Percentiles rank a stretch among this genome's conserved stretches.
These are phyloP conservation scores for Cunninghamia lanceolata DNA, from an alignment of 75 land plant species.

Conservation along the genomic window DNA sequence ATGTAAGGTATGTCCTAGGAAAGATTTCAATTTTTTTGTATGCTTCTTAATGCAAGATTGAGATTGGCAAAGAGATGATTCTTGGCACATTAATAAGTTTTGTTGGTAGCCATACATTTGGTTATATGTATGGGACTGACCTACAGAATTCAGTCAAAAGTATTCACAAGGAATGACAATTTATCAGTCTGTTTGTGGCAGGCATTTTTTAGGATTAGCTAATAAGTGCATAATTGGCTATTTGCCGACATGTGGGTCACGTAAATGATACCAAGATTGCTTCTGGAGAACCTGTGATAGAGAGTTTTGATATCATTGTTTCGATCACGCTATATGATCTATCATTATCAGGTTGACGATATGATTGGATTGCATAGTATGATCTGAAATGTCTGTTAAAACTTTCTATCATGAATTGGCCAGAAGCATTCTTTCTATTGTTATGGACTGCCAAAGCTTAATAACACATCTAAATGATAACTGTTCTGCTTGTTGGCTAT, in stretches of 20 bases:
- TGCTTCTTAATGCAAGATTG: neutral
- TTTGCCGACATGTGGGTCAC: neutral
- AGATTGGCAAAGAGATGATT: neutral
- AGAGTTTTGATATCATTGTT: neutral
- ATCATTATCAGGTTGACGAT: neutral
- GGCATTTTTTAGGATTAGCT: neutral
- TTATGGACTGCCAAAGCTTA: neutral
- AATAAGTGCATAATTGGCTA: neutral
- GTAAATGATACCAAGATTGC: neutral
- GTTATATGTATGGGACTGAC: neutral
- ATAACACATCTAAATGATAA: neutral
- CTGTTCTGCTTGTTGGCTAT: neutral
- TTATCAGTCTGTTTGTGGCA: neutral
- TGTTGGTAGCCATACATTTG: neutral
- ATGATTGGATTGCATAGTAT: neutral
- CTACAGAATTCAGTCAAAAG: neutral
- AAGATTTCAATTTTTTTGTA: neutral
- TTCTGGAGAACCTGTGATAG: neutral
- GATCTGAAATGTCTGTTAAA: neutral
- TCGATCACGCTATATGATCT: neutral
- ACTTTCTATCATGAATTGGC: neutral
- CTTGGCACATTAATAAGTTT: neutral
- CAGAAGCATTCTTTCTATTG: neutral
- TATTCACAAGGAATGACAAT: neutral
- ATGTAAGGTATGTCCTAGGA: conserved; percentile 61